phyloP scores from a whole-genome alignment of 2,329 filamentous ascomycete species.

The Grosmannia serpens region DNA sequence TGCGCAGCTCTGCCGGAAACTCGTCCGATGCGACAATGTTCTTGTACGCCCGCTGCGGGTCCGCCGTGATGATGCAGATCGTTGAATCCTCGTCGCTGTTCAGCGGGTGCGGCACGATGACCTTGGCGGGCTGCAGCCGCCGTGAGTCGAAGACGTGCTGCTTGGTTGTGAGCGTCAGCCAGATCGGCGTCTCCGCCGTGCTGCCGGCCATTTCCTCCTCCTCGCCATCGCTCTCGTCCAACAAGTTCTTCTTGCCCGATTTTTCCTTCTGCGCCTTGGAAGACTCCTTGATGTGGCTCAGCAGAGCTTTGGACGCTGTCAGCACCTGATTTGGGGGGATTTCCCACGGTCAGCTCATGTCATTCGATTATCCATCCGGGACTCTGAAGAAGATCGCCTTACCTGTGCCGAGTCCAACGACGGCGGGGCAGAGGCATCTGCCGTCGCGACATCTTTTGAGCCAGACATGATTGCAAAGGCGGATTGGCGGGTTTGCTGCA shows the following conservation, averaged over 20 bases:
- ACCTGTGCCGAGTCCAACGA: conserved; percentile 10
- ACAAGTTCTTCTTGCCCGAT: conserved; percentile 43
- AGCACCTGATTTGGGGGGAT: conserved; percentile 31
- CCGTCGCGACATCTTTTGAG: conserved; percentile 6
- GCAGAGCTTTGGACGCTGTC: conserved; percentile 51
- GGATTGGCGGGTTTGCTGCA: not conserved
- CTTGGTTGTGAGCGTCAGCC: conserved; percentile 54
- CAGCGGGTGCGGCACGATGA: conserved; percentile 65
- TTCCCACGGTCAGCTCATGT: conserved; percentile 1
- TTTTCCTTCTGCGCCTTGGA: conserved; percentile 33
- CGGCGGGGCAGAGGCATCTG: conserved; percentile 5
- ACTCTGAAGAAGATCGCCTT: not conserved
- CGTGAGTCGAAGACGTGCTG: conserved; percentile 59
- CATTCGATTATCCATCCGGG: not conserved
- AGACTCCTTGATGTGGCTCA: conserved; percentile 49
- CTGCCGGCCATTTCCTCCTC: conserved; percentile 16
- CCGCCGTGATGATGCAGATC: conserved; percentile 70
- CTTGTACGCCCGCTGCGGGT: conserved; percentile 78
- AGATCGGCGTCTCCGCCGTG: conserved; percentile 41
- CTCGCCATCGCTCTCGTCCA: conserved; percentile 32
- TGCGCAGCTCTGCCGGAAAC: conserved; percentile 55
- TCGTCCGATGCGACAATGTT: conserved; percentile 66
- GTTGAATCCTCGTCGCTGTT: conserved; percentile 54
- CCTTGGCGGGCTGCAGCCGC: conserved; percentile 73
- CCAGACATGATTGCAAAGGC: conserved; percentile 6